Conservation (phyloP, 1,284 basidiomycete species). For the Malassezia slooffiae region DNA sequence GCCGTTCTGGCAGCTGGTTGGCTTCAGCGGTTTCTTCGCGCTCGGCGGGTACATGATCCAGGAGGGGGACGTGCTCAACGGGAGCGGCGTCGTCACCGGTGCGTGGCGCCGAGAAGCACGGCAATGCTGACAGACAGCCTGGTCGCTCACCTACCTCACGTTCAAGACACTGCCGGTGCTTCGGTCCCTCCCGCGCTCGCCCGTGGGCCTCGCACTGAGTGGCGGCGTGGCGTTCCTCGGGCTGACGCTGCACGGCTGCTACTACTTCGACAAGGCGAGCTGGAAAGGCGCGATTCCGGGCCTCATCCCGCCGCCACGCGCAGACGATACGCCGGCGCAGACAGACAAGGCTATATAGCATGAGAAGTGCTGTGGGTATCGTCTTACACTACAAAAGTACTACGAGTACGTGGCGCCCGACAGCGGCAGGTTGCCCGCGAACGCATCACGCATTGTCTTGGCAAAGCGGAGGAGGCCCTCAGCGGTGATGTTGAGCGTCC, state of each 20-base stretch:
- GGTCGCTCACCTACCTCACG: conserved; percentile 35
- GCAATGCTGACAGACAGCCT: conserved; percentile 16
- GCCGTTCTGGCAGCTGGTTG: conserved; percentile 37
- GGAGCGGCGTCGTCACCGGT: conserved; percentile 30
- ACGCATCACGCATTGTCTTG: conserved; percentile 6
- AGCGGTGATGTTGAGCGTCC: conserved; percentile 28
- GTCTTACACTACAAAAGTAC: conserved; percentile 1
- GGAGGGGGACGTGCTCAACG: conserved; percentile 32
- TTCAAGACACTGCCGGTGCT: conserved; percentile 26
- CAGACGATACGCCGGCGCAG: neutral
- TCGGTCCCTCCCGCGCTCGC: conserved; percentile 16
- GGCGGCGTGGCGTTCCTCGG: conserved; percentile 19
- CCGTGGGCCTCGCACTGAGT: conserved; percentile 19
- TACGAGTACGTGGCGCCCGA: conserved; percentile 1
- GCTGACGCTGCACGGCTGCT: conserved; percentile 26
- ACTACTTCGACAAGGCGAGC: conserved; percentile 37
- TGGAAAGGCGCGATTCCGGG: conserved; percentile 33
- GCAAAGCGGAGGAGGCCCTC: conserved; percentile 21
- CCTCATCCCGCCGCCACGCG: neutral
- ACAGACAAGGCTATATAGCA: conserved; percentile 7
- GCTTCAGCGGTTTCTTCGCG: conserved; percentile 29
- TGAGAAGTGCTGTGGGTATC: no score
- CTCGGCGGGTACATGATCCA: conserved; percentile 41
- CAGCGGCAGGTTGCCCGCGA: conserved; percentile 2
- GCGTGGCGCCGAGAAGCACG: conserved; percentile 1